Percentiles rank a stretch among this genome's conserved stretches.
Conservation (phyloP, 306 rosid species). For the Benincasa hispida region DNA sequence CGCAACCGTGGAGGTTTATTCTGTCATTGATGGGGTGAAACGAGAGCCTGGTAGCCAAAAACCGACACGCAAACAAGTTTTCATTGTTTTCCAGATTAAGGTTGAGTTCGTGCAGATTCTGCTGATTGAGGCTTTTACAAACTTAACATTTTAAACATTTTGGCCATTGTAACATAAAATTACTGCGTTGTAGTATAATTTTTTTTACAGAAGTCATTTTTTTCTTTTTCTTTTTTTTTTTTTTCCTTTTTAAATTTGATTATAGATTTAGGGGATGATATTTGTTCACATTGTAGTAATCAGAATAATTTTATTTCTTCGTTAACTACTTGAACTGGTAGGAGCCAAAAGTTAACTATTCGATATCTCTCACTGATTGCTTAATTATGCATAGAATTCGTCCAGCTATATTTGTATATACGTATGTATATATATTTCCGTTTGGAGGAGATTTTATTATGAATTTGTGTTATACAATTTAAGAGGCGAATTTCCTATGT, state of each 20-base stretch:
- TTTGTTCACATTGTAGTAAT: not conserved
- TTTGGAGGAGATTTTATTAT: no score
- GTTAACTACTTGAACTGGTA: not conserved
- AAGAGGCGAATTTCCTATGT: no score
- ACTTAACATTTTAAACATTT: not conserved
- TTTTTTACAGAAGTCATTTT: no score
- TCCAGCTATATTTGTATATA: no score
- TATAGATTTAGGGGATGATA: not conserved
- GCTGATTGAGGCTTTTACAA: not conserved
- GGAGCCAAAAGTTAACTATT: not conserved
- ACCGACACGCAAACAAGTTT: not conserved
- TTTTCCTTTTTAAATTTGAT: not conserved
- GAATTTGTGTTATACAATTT: no score
- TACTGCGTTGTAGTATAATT: not conserved
- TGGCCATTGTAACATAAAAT: conserved; percentile 3
- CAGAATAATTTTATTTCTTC: not conserved
- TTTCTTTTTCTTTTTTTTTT: not conserved
- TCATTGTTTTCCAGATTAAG: not conserved
- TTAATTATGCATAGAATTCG: not conserved
- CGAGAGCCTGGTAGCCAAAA: not conserved
- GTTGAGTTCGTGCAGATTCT: not conserved
- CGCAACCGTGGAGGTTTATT: not conserved
- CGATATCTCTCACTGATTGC: not conserved
- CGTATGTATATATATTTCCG: no score
- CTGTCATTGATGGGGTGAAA: not conserved